These are phyloP conservation scores for Posidonia oceanica DNA, from an alignment of 116 monocot species.

Conservation along the genomic window DNA sequence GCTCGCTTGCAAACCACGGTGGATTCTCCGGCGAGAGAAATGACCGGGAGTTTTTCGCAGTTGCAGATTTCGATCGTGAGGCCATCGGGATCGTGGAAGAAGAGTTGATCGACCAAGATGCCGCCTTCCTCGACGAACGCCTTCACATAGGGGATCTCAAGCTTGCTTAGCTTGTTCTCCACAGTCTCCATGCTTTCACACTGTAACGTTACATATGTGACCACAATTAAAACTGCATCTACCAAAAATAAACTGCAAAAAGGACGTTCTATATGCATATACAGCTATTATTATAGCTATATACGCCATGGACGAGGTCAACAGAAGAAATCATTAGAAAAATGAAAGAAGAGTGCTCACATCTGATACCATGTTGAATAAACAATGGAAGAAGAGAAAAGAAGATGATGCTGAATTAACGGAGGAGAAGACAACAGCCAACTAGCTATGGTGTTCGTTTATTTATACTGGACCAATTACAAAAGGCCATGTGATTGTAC, in stretches of 20 bases:
- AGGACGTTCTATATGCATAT: neutral
- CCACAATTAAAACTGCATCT: neutral
- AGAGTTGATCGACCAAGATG: constrained; percentile 49
- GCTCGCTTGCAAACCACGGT: constrained; percentile 27
- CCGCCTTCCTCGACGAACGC: constrained; percentile 51
- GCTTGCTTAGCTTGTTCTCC: constrained; percentile 47
- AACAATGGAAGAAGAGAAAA: no score
- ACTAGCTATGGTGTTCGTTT: no score
- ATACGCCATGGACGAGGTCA: no score
- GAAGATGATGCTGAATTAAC: no score
- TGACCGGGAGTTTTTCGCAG: constrained; percentile 59
- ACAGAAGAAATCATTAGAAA: no score
- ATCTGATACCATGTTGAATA: no score
- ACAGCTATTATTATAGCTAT: no score
- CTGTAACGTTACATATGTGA: constrained; percentile 13
- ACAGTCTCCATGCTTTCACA: constrained; percentile 49
- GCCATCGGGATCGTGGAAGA: constrained; percentile 79
- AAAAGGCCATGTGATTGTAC: no score
- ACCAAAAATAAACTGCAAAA: neutral
- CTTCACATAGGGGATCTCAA: constrained; percentile 30
- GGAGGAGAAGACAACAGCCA: no score
- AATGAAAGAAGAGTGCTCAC: no score
- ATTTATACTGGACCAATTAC: no score
- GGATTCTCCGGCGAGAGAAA: constrained; percentile 27
- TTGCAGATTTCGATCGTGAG: constrained; percentile 82